Evolutionary conservation across 1,284 basidiomycete species (phyloP).

Genomic region (Papiliotrema flavescens): DNA sequence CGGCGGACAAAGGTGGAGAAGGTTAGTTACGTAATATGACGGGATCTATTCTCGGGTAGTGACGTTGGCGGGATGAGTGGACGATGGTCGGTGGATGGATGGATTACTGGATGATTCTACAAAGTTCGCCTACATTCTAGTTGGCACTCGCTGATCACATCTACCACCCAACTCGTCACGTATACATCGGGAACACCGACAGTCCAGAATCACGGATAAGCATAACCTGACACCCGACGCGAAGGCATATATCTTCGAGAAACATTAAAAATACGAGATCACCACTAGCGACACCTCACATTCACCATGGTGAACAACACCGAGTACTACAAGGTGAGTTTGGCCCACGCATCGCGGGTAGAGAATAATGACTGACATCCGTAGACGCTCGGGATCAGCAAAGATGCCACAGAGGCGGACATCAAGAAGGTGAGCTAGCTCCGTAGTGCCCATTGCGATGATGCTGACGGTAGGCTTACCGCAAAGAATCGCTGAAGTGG

Average conservation of each 20-base stretch:
- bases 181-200: too few relatives aligned
- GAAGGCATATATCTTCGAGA: too few relatives aligned
- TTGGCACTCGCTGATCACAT: background rate
- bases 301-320: constrained; percentile 42
- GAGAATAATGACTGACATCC: constrained; percentile 10
- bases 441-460: background rate
- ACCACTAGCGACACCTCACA: background rate
- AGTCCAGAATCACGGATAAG: too few relatives aligned
- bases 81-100: too few relatives aligned
- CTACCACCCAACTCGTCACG: background rate
- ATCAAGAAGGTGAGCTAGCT: constrained; percentile 61
- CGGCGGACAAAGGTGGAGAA: too few relatives aligned
- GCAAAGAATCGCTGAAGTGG: constrained; percentile 48
- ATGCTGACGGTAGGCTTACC: constrained; percentile 23
- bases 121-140: background rate
- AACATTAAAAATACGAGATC: background rate
- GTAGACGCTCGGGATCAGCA: constrained; percentile 63
- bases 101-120: background rate
- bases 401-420: constrained; percentile 71
- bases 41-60: too few relatives aligned
- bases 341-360: too few relatives aligned
- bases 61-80: too few relatives aligned
- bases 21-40: too few relatives aligned
- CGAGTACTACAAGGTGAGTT: constrained; percentile 43
- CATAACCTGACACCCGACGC: too few relatives aligned